Conservation (phyloP, 73 alveolate species). For the Paramecium pentaurelia region DNA sequence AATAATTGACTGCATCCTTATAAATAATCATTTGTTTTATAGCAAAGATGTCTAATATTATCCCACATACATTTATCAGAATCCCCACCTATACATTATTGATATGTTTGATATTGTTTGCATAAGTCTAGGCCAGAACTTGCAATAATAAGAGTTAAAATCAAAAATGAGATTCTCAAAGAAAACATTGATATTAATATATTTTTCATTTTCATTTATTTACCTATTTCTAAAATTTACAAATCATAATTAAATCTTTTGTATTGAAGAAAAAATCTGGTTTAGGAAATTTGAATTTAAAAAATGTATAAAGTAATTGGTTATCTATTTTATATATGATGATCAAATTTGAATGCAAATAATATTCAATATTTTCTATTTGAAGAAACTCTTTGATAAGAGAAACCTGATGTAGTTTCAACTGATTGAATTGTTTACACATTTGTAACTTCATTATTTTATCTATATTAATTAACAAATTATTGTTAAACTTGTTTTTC, state of each 20-base stretch:
- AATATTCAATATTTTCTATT: not conserved
- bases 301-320: not conserved
- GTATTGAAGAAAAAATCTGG: not conserved
- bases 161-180: not conserved
- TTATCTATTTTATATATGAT: not conserved
- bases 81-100: not conserved
- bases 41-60: not conserved
- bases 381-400: not conserved
- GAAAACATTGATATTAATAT: not conserved
- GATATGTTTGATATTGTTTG: not conserved
- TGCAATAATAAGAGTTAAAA: not conserved
- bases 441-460: not conserved
- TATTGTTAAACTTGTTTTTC: not conserved
- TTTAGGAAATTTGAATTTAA: not conserved
- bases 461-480: not conserved
- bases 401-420: not conserved
- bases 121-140: not conserved
- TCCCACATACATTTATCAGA: slow-evolving; percentile 30
- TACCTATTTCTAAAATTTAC: not conserved
- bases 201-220: not conserved
- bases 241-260: not conserved
- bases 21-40: not conserved
- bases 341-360: not conserved
- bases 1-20: not conserved
- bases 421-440: not conserved